These are phyloP conservation scores for Roridomyces roridus DNA, from an alignment of 768 basidiomycete species.

Conservation along the genomic window DNA sequence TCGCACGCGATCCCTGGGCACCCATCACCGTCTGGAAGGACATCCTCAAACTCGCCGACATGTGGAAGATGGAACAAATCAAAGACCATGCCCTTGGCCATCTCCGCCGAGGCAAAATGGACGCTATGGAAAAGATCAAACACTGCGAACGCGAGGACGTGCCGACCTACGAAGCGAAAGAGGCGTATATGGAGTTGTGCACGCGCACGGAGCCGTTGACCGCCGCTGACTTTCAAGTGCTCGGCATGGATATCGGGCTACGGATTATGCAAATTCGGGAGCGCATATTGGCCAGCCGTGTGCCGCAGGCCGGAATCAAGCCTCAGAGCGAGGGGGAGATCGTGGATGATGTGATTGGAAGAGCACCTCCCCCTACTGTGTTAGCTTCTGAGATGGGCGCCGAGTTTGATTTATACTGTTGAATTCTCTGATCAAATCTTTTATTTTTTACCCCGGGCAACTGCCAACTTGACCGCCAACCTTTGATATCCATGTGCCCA, in stretches of 20 bases:
- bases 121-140: slow-evolving; percentile 6
- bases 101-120: not conserved
- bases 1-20: not conserved
- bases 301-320: not conserved
- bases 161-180: not conserved
- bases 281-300: not conserved
- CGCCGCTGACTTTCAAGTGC: slow-evolving; percentile 3
- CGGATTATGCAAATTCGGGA: slow-evolving; percentile 14
- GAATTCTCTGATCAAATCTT: no score
- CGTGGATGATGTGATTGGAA: slow-evolving; percentile 8
- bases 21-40: slow-evolving; percentile 1
- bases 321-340: not conserved
- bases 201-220: slow-evolving; percentile 8
- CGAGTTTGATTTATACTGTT: no score
- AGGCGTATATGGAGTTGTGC: slow-evolving; percentile 5
- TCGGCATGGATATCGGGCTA: slow-evolving; percentile 8
- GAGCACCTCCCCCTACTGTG: no score
- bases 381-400: no score
- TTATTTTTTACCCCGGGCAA: no score
- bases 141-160: not conserved
- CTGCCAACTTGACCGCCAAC: no score
- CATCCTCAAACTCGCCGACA: slow-evolving; percentile 9
- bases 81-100: not conserved
- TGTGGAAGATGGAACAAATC: slow-evolving; percentile 7
- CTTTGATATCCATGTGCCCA: no score